phyloP scores from a whole-genome alignment of 257 asterid genomes.

The Fraxinus americana region DNA sequence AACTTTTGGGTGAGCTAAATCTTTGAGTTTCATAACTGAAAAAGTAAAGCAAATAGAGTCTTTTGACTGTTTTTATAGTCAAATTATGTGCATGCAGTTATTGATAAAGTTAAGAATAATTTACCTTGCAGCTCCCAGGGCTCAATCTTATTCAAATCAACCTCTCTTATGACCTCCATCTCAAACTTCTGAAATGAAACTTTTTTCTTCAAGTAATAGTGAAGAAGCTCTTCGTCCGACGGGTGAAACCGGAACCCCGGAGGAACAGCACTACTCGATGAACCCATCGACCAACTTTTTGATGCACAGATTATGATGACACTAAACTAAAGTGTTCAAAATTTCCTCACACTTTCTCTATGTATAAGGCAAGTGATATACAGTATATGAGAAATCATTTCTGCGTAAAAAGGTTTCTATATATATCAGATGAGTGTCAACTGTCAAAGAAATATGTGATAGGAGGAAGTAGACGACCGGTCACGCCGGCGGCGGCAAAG shows the following conservation, averaged over 20 bases:
- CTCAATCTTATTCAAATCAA: slow-evolving; percentile 84
- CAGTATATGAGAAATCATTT: slow-evolving; percentile 6
- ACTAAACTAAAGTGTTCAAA: too few relatives aligned
- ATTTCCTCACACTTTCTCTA: neutral
- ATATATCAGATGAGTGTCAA: slow-evolving; percentile 11
- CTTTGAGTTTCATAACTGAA: too few relatives aligned
- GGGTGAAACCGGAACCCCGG: slow-evolving; percentile 95
- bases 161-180: slow-evolving; percentile 88
- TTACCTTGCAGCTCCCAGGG: slow-evolving; percentile 97
- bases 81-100: too few relatives aligned
- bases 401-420: neutral
- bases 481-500: slow-evolving; percentile 80
- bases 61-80: too few relatives aligned
- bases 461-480: slow-evolving; percentile 77
- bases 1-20: too few relatives aligned
- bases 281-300: slow-evolving; percentile 30
- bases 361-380: neutral
- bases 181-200: slow-evolving; percentile 81
- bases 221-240: slow-evolving; percentile 92
- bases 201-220: slow-evolving; percentile 85
- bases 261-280: slow-evolving; percentile 77
- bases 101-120: neutral
- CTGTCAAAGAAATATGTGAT: slow-evolving; percentile 41
- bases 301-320: too few relatives aligned
- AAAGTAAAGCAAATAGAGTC: too few relatives aligned